A percentile compares a stretch with the other conserved stretches of the same genome.
Conservation (phyloP, 2,329 filamentous ascomycete genomes). For the Myrmaecium sp. region DNA sequence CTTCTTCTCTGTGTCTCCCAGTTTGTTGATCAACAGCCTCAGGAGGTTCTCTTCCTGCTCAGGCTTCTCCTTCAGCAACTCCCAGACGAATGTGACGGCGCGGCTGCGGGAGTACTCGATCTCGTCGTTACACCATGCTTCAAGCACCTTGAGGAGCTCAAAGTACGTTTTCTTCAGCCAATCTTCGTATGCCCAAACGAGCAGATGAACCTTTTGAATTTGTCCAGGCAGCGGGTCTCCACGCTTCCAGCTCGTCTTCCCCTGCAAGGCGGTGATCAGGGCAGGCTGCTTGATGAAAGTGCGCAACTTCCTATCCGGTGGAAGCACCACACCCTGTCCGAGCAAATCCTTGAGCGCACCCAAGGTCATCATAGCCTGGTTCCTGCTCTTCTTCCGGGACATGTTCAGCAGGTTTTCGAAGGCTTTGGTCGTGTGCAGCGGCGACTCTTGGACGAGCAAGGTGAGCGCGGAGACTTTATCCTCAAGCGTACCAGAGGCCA, state of each 20-base stretch:
- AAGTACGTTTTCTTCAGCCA: constrained; percentile 93
- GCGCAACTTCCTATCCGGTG: constrained; percentile 62
- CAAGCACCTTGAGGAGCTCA: constrained; percentile 77
- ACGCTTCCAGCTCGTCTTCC: constrained; percentile 45
- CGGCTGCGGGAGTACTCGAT: constrained; percentile 82
- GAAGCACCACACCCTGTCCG: constrained; percentile 72
- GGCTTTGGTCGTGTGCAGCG: constrained; percentile 77
- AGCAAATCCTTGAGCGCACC: constrained; percentile 88
- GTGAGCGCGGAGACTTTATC: constrained; percentile 95
- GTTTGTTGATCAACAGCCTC: constrained; percentile 83
- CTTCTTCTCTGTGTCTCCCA: constrained; percentile 89
- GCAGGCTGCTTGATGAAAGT: constrained; percentile 66
- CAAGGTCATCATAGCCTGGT: constrained; percentile 82
- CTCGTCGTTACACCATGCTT: constrained; percentile 88
- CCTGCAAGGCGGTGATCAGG: constrained; percentile 53
- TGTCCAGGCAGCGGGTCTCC: constrained; percentile 57
- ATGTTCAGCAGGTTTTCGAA: constrained; percentile 69
- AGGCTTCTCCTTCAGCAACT: constrained; percentile 83
- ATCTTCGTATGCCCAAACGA: constrained; percentile 84
- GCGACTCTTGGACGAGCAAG: constrained; percentile 87
- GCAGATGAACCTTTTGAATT: constrained; percentile 59
- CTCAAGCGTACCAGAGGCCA: constrained; percentile 87
- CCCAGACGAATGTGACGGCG: constrained; percentile 80
- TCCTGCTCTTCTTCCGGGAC: constrained; percentile 84
- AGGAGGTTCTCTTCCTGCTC: constrained; percentile 93